Evolutionary conservation across 1,139 yeast genomes (phyloP), one percentile per base, ranked within the genome.

Genomic region (Schwanniomyces etchellsii): DNA sequence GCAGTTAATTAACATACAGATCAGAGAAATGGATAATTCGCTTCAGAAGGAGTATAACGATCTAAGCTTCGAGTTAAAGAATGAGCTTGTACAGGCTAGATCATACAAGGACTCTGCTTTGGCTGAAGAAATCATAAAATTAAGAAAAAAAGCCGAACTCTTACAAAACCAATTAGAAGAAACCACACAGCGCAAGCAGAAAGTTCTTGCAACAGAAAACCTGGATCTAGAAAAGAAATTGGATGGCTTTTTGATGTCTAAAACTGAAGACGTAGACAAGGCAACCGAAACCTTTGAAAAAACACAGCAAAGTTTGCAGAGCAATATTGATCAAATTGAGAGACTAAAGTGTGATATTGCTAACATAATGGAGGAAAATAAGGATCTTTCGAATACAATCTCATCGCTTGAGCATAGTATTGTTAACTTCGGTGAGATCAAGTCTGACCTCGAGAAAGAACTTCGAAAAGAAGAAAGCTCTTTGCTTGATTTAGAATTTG

Each of bases 21-120:
- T 60, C 6, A 38, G 47, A 22, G 57, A 55, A 27, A 38, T 45
- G 23, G 29, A 44, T n/a, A 48, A 48, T 14, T 46, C 52, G 23
- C 43, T 58, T 12, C 42, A 45, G 10, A 44, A 46, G 16, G 57
- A 61, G 29, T 55, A 45, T 36, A 55, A 56, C 16, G 64, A 61
- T 25, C 37, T 59, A 21, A 54, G 53, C 28, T 57, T 52, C 35
- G 57, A 60, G 31, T 42, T 65, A 33, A 44, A 50, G 21, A 45
- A 55, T 28, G 65, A 64, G 35, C 37, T 64, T 6, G 43, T 48
- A 16, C 37, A 39, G 1, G 64, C 62, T 2, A 39, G 41, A 28
- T 35, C 39, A 2, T 60, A 46, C 36, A 50, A 52, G 24, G 64
- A 60, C 31, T 46, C 47, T 12, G 51, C 46, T 16, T 31, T 46